Evolutionary conservation across 345 rosid species (phyloP).

Genomic region (Populus tremula): DNA sequence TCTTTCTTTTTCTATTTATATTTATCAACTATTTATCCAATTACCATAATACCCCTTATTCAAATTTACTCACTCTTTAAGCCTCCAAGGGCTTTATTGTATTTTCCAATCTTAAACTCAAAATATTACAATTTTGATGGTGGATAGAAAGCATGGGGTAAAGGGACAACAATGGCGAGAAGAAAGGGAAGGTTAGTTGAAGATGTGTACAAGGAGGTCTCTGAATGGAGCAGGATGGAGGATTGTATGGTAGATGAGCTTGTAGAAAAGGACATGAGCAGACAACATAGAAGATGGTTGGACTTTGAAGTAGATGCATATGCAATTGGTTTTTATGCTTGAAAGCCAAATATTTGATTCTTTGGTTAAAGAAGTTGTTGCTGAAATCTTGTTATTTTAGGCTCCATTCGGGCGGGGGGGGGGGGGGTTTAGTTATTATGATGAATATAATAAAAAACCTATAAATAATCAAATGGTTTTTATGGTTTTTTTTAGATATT

Average conservation of each 20-base stretch:
- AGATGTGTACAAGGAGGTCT: slow-evolving; percentile 69
- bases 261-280: slow-evolving; percentile 89
- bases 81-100: no score
- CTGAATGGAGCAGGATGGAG: slow-evolving; percentile 57
- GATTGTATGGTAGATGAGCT: slow-evolving; percentile 89
- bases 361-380: slow-evolving; percentile 62
- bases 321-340: slow-evolving; percentile 38
- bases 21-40: no score
- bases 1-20: no score
- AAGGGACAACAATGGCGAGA: neutral
- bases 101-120: no score
- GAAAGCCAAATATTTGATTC: slow-evolving; percentile 50
- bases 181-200: slow-evolving; percentile 52
- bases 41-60: no score
- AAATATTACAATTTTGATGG: slow-evolving; percentile 48
- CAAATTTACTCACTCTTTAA: no score
- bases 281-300: slow-evolving; percentile 71
- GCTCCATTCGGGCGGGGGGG: accelerated
- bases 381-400: slow-evolving; percentile 20
- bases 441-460: no score
- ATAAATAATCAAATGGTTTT: no score
- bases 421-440: no score
- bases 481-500: no score
- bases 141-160: slow-evolving; percentile 51
- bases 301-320: slow-evolving; percentile 67